These are phyloP conservation scores for Abelmoschus esculentus DNA, from an alignment of 345 rosid genomes.

Conservation along the genomic window DNA sequence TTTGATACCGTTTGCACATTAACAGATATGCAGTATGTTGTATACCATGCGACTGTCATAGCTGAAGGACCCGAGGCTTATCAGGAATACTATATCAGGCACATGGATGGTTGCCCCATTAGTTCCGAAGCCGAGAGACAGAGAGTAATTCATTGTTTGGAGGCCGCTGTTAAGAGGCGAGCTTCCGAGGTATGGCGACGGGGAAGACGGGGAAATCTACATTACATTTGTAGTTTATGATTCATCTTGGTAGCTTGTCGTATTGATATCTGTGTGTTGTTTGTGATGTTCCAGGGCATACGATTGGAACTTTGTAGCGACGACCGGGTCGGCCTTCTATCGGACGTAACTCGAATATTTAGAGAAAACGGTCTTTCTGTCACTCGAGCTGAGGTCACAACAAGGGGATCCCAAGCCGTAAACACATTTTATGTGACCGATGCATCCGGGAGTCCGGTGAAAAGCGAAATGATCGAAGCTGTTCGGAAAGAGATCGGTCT, in stretches of 20 bases:
- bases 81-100: constrained; percentile 94
- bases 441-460: constrained; percentile 65
- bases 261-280: constrained; percentile 3
- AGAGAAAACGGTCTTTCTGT: constrained; percentile 85
- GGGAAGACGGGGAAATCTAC: neutral
- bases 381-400: constrained; percentile 82
- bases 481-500: constrained; percentile 70
- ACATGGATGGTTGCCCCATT: constrained; percentile 72
- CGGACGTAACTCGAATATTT: constrained; percentile 90
- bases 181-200: constrained; percentile 42
- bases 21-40: constrained; percentile 76
- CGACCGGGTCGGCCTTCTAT: constrained; percentile 77
- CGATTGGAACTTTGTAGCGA: constrained; percentile 71
- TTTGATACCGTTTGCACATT: constrained; percentile 75
- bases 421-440: constrained; percentile 77
- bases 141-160: constrained; percentile 82
- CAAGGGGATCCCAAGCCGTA: constrained; percentile 68
- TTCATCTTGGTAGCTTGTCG: neutral
- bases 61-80: constrained; percentile 76
- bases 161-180: constrained; percentile 87
- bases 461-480: constrained; percentile 63
- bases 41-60: constrained; percentile 59
- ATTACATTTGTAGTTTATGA: neutral
- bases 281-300: constrained; percentile 47
- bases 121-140: constrained; percentile 95